Base-by-base conservation (phyloP, 78 protist genomes). In the Fonticula alba region DNA sequence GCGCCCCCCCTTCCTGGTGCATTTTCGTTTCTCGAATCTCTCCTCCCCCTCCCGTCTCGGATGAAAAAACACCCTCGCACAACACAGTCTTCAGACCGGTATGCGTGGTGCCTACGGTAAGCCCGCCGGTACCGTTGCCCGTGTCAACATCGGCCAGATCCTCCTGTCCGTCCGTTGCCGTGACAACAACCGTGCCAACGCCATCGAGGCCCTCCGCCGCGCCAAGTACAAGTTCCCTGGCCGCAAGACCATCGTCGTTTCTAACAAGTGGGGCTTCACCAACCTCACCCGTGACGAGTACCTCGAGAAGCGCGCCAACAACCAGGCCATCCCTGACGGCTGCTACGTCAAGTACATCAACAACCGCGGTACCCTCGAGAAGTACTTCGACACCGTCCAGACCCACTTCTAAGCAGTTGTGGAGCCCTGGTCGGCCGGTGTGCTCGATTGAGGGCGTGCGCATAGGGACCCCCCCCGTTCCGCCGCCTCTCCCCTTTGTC, bases 71-170 rank as follows among this genome's bases (percentile, higher is more conserved):
- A n/a, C n/a, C n/a, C n/a, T n/a, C n/a, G n/a, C n/a, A n/a, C n/a
- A n/a, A n/a, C n/a, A 7, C 43, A 76, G 97, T 31, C 85, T 94
- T 52, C 96, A 90, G 71, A 83, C 97, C 33, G 99, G 99, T 79
- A 95, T 97, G 99, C 82, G 99, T 61, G 91, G 86, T 40, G 97
- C 99, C 64, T 97, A 53, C 80, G 99, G 99, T 50, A 95, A 95
- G 89, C 97, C 99, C 63, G 14, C 43, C 55, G 99, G 99, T 35
- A 59, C 72, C 15, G 84, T 77, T 37, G 99, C 99, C 43, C 98
- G 99, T 66, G 99, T 97, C 60, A 41, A 79, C 58, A 91, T 94
- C 41, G 95, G 93, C 63, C 96, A 93, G 81, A 71, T 83, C 75
- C 78, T 97, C 53, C 53, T 94, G 73, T 92, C 98, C 43, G 80